Conservation (phyloP, 2,329 filamentous ascomycete species). For the Botrytis tulipae region DNA sequence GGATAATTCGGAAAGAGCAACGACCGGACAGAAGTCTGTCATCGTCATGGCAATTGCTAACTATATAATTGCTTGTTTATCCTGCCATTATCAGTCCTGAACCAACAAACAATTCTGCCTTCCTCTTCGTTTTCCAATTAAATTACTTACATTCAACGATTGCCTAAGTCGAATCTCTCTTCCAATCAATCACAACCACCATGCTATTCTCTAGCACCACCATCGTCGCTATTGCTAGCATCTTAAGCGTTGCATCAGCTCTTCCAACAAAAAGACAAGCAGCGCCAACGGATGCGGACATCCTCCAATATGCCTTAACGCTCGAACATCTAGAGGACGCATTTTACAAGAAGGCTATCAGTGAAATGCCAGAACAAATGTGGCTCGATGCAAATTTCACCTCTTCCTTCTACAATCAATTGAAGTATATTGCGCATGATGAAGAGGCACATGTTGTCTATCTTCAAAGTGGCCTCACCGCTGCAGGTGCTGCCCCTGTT, state of each 20-base stretch:
- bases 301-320: constrained; percentile 50
- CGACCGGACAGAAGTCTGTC: neutral
- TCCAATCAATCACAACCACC: constrained; percentile 4
- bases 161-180: neutral
- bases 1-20: neutral
- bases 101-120: neutral
- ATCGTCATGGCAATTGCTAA: neutral
- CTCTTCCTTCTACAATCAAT: constrained; percentile 53
- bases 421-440: constrained; percentile 56
- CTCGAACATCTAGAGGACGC: constrained; percentile 60
- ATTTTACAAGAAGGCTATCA: constrained; percentile 62
- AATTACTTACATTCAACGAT: neutral
- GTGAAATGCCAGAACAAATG: constrained; percentile 52
- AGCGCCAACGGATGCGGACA: constrained; percentile 34
- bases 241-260: constrained; percentile 23
- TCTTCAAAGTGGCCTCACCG: constrained; percentile 46
- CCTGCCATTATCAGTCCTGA: neutral
- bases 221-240: constrained; percentile 24
- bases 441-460: constrained; percentile 59
- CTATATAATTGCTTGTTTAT: neutral
- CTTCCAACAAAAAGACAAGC: constrained; percentile 31
- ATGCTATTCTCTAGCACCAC: constrained; percentile 34
- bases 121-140: neutral
- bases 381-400: constrained; percentile 54
- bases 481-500: constrained; percentile 53